A percentile compares a stretch with the other conserved stretches of the same genome.
These are phyloP conservation scores for Xanthoconium separans DNA, from an alignment of 1,284 basidiomycete species.

Conservation along the genomic window DNA sequence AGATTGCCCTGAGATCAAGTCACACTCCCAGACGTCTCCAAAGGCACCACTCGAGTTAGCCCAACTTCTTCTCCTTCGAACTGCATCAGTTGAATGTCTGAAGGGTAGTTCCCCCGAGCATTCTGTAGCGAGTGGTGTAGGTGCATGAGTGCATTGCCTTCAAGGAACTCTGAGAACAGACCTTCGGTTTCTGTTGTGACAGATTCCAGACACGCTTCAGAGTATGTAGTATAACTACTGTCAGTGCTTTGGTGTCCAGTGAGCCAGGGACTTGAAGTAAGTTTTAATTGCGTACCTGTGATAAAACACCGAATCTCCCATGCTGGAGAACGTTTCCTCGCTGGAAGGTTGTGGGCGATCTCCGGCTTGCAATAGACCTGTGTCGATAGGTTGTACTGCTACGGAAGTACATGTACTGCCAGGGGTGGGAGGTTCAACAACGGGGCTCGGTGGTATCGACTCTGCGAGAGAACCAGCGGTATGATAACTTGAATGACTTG, in stretches of 20 bases:
- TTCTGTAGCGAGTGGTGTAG: slow-evolving; percentile 7
- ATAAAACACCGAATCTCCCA: slow-evolving; percentile 6
- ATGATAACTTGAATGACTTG: slow-evolving; percentile 7
- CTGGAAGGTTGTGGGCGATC: slow-evolving; percentile 1
- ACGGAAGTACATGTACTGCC: background rate
- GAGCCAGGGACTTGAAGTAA: background rate
- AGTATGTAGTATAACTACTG: slow-evolving; percentile 16
- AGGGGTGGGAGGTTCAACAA: slow-evolving; percentile 16
- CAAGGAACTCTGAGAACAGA: slow-evolving; percentile 5
- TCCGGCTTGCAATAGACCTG: background rate
- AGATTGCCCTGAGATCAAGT: slow-evolving; percentile 10
- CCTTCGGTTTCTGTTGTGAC: slow-evolving; percentile 11
- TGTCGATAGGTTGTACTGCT: background rate
- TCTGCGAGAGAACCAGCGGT: slow-evolving; percentile 14
- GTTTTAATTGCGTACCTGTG: slow-evolving; percentile 9
- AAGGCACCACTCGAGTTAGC: slow-evolving; percentile 15
- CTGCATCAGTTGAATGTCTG: background rate
- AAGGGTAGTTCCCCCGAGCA: slow-evolving; percentile 11
- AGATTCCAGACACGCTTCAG: slow-evolving; percentile 10
- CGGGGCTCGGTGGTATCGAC: slow-evolving; percentile 10
- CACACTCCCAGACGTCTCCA: slow-evolving; percentile 30
- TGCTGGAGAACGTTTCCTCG: slow-evolving; percentile 12
- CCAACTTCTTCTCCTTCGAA: slow-evolving; percentile 15
- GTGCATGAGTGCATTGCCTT: background rate
- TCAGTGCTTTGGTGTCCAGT: background rate